Percentiles rank a stretch among this genome's conserved stretches.
phyloP scores from a whole-genome alignment of 805 yeast species.

The Groenewaldozyma tartarivorans region DNA sequence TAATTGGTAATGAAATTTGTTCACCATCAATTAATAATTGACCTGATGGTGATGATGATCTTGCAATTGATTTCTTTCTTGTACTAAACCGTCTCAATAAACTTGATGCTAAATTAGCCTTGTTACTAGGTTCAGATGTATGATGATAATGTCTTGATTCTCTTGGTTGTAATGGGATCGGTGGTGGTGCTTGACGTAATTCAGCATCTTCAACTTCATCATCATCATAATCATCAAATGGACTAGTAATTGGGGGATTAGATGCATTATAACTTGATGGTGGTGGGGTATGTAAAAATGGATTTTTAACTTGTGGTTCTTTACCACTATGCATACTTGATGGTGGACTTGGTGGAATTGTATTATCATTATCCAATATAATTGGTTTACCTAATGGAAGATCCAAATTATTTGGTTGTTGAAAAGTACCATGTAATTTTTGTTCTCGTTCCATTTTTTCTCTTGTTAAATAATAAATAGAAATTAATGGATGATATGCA shows the following conservation, averaged over 20 bases:
- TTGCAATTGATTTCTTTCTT: slow-evolving; percentile 6
- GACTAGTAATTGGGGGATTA: neutral
- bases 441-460: slow-evolving; percentile 68
- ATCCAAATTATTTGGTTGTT: slow-evolving; percentile 1
- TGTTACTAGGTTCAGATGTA: slow-evolving; percentile 9
- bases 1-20: neutral
- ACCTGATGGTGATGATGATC: slow-evolving; percentile 2
- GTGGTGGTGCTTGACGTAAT: neutral
- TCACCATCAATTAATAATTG: neutral
- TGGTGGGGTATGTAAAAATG: neutral
- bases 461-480: slow-evolving; percentile 76
- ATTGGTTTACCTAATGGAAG: neutral
- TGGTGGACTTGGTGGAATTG: neutral
- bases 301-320: neutral
- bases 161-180: slow-evolving; percentile 2
- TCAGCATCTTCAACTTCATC: no score
- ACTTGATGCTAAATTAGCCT: slow-evolving; percentile 12
- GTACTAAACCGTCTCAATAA: slow-evolving; percentile 18
- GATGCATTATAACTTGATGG: neutral
- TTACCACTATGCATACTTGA: neutral
- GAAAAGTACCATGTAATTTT: neutral
- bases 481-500: slow-evolving; percentile 80
- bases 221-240: neutral
- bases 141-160: slow-evolving; percentile 11
- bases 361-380: neutral